Evolutionary conservation across 257 asterid genomes (phyloP).

Genomic region (Voacanga thouarsii): DNA sequence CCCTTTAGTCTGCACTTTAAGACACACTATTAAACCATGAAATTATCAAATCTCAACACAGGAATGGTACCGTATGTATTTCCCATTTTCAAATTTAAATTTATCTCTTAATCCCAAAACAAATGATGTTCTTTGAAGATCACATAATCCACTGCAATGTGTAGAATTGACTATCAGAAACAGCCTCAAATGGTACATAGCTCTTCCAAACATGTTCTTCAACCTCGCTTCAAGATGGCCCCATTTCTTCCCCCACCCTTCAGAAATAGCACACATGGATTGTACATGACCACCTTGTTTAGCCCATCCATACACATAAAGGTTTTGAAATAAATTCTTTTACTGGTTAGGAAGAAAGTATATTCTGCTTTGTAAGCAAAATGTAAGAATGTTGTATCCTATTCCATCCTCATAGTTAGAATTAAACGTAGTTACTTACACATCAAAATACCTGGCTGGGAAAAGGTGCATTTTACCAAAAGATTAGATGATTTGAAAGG

Average conservation of each 20-base stretch:
- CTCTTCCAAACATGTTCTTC: background rate
- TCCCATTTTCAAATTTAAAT: background rate
- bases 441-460: background rate
- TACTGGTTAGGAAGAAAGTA: background rate
- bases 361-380: background rate
- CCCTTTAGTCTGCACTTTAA: background rate
- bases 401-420: background rate
- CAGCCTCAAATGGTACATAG: background rate
- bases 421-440: background rate
- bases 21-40: background rate
- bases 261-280: too few species aligned
- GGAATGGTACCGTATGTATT: background rate
- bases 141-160: background rate
- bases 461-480: background rate
- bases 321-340: background rate
- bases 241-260: background rate
- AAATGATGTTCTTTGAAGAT: background rate
- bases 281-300: background rate
- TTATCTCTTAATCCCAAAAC: background rate
- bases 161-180: background rate
- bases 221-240: background rate
- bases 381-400: background rate
- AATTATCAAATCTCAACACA: background rate
- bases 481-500: background rate
- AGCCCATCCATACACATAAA: background rate